Percentiles rank a stretch among this genome's conserved stretches.
phyloP scores from a whole-genome alignment of 2,329 filamentous ascomycete genomes.

The Cladosporium sp. region DNA sequence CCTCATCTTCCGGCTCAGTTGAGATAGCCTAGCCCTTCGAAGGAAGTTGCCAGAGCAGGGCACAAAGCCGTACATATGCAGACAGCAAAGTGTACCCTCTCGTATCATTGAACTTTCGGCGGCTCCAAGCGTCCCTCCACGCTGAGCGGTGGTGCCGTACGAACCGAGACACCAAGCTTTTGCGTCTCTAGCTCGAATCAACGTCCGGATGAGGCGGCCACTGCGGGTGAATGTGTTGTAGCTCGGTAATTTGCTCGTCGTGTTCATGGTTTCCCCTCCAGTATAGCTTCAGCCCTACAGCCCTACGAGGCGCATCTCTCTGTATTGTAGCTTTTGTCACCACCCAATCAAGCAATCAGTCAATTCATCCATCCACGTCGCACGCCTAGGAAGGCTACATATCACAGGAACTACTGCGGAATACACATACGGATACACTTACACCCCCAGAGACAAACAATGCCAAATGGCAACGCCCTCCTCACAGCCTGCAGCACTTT shows the following conservation, averaged over 20 bases:
- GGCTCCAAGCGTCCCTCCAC: neutral
- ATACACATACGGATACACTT: neutral
- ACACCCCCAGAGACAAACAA: neutral
- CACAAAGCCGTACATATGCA: neutral
- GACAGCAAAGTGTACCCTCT: neutral
- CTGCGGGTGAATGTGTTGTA: neutral
- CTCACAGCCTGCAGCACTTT: conserved; percentile 25
- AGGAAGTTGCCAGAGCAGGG: neutral
- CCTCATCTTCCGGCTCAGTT: neutral
- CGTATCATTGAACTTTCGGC: neutral
- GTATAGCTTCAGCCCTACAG: neutral
- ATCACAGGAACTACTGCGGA: neutral
- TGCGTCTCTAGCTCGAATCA: neutral
- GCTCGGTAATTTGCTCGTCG: neutral
- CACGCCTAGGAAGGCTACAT: neutral
- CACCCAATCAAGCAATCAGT: neutral
- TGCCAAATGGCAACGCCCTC: conserved; percentile 13
- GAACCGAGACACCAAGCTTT: neutral
- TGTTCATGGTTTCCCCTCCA: neutral
- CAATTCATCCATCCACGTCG: neutral
- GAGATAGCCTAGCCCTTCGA: neutral
- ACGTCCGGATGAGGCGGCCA: neutral
- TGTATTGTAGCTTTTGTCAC: neutral
- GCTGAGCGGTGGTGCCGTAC: neutral
- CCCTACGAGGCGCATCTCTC: neutral